Evolutionary conservation across 345 rosid genomes (phyloP).

Genomic region (Cardamine resedifolia): DNA sequence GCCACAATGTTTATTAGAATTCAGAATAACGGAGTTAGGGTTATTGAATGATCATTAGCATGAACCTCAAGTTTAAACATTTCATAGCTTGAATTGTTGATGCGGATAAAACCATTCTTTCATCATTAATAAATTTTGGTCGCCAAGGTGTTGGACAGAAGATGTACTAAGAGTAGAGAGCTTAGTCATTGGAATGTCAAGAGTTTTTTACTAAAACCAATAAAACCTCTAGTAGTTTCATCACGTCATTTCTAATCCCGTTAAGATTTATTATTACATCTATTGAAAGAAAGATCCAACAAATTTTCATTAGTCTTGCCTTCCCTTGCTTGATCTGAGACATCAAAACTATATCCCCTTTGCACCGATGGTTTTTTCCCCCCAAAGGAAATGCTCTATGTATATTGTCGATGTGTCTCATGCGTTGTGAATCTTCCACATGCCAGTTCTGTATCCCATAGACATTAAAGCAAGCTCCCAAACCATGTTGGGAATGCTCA

Average conservation of each 20-base stretch:
- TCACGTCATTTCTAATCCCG: not conserved
- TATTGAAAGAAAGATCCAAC: constrained; percentile 5
- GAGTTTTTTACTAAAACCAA: not conserved
- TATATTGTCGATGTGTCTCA: constrained; percentile 31
- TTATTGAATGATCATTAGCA: too few species aligned
- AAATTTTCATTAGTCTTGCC: not conserved
- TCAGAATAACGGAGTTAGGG: too few species aligned
- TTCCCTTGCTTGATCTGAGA: constrained; percentile 14
- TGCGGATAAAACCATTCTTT: too few species aligned
- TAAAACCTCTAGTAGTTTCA: constrained; percentile 2
- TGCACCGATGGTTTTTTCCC: not conserved
- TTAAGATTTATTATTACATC: constrained; percentile 15
- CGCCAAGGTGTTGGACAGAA: too few species aligned
- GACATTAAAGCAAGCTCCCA: constrained; percentile 98
- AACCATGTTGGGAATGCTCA: constrained; percentile 95
- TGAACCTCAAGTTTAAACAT: too few species aligned
- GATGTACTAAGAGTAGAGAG: too few species aligned
- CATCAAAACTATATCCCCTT: constrained; percentile 3
- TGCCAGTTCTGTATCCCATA: constrained; percentile 73
- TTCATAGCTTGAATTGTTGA: too few species aligned
- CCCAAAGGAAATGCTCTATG: not conserved
- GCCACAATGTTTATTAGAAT: too few species aligned
- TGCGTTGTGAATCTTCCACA: constrained; percentile 58
- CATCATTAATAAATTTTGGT: too few species aligned
- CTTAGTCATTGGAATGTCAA: not conserved